A percentile compares a stretch with the other conserved stretches of the same genome.
Conservation (phyloP, 495 filamentous ascomycete species). For the Parachaetomium inaequale region DNA sequence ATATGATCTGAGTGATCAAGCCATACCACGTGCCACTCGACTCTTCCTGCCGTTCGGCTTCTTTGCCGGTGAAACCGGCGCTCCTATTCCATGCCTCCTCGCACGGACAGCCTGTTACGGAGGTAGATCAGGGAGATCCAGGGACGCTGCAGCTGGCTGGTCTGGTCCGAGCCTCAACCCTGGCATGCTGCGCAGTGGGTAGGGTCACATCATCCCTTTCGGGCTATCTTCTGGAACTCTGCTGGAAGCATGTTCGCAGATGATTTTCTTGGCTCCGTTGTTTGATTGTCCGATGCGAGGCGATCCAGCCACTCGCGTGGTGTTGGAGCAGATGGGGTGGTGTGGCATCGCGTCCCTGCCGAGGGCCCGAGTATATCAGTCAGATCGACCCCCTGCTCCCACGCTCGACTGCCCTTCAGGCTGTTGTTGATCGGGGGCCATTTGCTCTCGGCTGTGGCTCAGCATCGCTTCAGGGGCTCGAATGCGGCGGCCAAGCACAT, state of each 20-base stretch:
- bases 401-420: conserved; percentile 15
- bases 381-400: conserved; percentile 8
- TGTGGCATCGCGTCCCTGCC: too few relatives aligned
- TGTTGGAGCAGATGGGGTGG: neutral
- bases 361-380: conserved; percentile 4
- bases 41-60: neutral
- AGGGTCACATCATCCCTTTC: conserved; percentile 16
- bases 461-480: neutral
- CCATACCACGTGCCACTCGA: conserved; percentile 16
- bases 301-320: conserved; percentile 15
- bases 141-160: neutral
- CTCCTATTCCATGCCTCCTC: conserved; percentile 12
- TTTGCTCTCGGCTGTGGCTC: conserved; percentile 4
- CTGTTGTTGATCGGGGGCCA: conserved; percentile 22
- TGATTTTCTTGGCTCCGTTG: conserved; percentile 25
- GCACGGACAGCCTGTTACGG: conserved; percentile 23
- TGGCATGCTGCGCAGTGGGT: neutral
- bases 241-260: conserved; percentile 36
- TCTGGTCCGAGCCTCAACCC: neutral
- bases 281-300: conserved; percentile 37
- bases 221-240: conserved; percentile 33
- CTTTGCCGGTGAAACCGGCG: neutral
- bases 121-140: conserved; percentile 21
- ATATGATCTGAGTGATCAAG: conserved; percentile 4
- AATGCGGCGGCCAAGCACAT: neutral